phyloP scores from a whole-genome alignment of 1,139 yeast genomes.

The Zhuliangozyma blackwelliae region DNA sequence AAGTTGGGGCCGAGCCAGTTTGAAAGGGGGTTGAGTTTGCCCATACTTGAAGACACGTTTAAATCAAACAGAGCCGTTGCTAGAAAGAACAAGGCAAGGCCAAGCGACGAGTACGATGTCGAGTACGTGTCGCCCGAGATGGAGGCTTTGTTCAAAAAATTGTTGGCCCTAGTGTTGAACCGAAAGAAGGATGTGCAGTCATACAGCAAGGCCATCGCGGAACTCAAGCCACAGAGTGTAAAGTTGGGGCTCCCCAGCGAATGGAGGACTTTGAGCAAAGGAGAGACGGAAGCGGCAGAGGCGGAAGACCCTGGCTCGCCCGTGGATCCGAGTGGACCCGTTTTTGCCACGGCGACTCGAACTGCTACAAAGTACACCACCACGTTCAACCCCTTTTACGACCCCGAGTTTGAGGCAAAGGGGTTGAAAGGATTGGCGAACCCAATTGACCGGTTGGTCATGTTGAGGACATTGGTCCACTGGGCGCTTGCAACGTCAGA shows the following conservation, averaged over 20 bases:
- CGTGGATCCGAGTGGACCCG: constrained; percentile 30
- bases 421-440: constrained; percentile 42
- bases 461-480: constrained; percentile 42
- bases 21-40: constrained; percentile 45
- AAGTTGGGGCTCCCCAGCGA: constrained; percentile 43
- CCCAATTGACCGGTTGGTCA: constrained; percentile 44
- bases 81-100: constrained; percentile 3
- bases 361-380: not conserved
- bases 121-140: constrained; percentile 26
- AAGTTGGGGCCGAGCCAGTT: constrained; percentile 42
- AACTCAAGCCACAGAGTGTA: constrained; percentile 31
- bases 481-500: constrained; percentile 49
- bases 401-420: constrained; percentile 33
- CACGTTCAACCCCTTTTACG: constrained; percentile 29
- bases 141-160: constrained; percentile 30
- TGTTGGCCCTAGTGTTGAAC: constrained; percentile 38
- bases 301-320: constrained; percentile 16
- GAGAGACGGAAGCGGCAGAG: constrained; percentile 11
- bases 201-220: constrained; percentile 32
- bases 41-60: constrained; percentile 12
- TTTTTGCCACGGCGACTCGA: not conserved
- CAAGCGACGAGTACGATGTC: constrained; percentile 12
- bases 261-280: constrained; percentile 27
- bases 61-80: not conserved
- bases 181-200: constrained; percentile 33